Base-by-base conservation (phyloP, 176 grass and related monocot species). In the Rhynchospora tenuis region DNA sequence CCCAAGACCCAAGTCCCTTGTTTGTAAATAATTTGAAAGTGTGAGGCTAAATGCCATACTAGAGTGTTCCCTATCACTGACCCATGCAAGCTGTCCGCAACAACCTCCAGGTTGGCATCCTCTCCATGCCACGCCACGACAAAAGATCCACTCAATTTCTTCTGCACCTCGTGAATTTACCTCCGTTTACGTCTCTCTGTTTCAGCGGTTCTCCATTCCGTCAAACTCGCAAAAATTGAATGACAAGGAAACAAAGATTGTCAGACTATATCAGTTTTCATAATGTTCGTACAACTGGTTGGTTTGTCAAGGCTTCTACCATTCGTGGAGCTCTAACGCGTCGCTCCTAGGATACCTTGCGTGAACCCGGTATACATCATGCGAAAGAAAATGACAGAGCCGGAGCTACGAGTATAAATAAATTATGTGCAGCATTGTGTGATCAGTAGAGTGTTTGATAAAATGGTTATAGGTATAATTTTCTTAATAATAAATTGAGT, bases 21-120 rank as follows among this genome's bases (percentile, higher is more conserved):
- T 19, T 19, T 9, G 73, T 77, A 77, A 77, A 77, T 77, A 81
- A 81, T 3, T 0, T 19, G 4, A 7, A 47, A 47, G 3, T 15
- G 6, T n/a, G 78, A 81, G 83, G 75, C 29, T 72, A 38, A 27
- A 82, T 22, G 10, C 1, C 19, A 58, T 58, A 63, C 44, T 63
- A 62, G 27, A 64, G 67, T 17, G 73, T 33, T 56, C 65, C 59
- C 70, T 73, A 45, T 85, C 81, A 62, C 83, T 81, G 81, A 44
- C 78, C 79, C 84, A 64, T 90, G 88, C 94, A 94, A 92, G 90
- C 91, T 97, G 94, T 94, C 90, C 84, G 28, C 81, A 92, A 90
- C 91, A 84, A 88, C 88, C 79, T 92, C 91, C 89, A 89, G 94
- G 79, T 89, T 97, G 94, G 88, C 94, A 86, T 83, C 83, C 62